Evolutionary conservation across 2,329 filamentous ascomycete species (phyloP).

Genomic region (Verticillium alfalfae): DNA sequence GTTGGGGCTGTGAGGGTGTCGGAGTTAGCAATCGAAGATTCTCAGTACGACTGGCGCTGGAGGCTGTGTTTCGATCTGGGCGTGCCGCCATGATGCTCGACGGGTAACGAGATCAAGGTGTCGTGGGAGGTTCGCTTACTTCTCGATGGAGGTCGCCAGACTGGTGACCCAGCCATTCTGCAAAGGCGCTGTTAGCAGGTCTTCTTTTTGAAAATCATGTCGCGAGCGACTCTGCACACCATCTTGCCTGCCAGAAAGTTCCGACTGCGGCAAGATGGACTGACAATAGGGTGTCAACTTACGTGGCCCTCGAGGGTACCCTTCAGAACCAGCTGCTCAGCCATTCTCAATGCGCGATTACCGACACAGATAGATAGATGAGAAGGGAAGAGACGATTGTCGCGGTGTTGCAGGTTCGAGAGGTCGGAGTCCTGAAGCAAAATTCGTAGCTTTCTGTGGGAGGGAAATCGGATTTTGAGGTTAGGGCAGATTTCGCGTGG

Average conservation of each 20-base stretch:
- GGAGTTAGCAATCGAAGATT: conserved; percentile 18
- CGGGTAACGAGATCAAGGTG: background rate
- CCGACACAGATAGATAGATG: conserved; percentile 33
- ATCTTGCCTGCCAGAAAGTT: background rate
- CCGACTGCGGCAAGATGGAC: background rate
- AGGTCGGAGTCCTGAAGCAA: background rate
- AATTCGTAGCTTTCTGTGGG: background rate
- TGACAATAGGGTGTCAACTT: conserved; percentile 32
- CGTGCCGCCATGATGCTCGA: conserved; percentile 1
- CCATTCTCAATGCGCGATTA: conserved; percentile 55
- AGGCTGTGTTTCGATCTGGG: conserved; percentile 8
- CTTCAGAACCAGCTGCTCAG: conserved; percentile 93
- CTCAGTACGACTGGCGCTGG: background rate
- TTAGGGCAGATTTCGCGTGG: background rate
- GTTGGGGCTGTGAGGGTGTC: conserved; percentile 66
- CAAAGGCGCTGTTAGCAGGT: conserved; percentile 13
- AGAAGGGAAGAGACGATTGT: conserved; percentile 22
- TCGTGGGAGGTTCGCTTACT: conserved; percentile 52
- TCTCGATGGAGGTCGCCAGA: conserved; percentile 98
- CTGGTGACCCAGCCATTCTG: conserved; percentile 97
- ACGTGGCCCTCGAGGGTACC: conserved; percentile 96
- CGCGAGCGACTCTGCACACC: conserved; percentile 13
- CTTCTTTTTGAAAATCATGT: conserved; percentile 3
- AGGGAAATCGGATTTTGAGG: background rate
- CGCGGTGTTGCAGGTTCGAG: conserved; percentile 18